A percentile compares a stretch with the other conserved stretches of the same genome.
phyloP scores from a whole-genome alignment of 1,139 yeast genomes.

The Scheffersomyces insectosa region DNA sequence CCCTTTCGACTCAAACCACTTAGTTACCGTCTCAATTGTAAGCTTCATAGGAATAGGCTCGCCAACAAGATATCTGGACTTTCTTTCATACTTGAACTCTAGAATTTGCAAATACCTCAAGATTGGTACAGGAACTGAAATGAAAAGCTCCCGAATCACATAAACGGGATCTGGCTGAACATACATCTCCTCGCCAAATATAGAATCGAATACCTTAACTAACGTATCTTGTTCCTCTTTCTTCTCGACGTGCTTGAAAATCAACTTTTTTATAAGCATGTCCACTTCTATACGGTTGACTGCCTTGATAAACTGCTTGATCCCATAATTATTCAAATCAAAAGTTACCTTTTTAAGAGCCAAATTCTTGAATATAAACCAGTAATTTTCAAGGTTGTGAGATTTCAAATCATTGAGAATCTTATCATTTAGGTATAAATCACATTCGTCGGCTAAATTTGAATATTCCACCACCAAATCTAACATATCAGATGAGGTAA shows the following conservation, averaged over 20 bases:
- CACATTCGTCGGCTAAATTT: conserved; percentile 46
- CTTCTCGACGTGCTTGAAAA: conserved; percentile 15
- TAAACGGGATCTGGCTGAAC: background rate
- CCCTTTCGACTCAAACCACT: conserved; percentile 33
- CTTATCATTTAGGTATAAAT: conserved; percentile 12
- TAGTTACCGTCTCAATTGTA: conserved; percentile 42
- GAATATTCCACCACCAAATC: conserved; percentile 46
- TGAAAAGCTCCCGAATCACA: conserved; percentile 26
- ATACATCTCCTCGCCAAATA: conserved; percentile 7
- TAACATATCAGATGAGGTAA: conserved; percentile 36
- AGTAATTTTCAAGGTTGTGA: conserved; percentile 14
- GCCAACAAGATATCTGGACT: conserved; percentile 57
- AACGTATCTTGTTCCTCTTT: conserved; percentile 15
- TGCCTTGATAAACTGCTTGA: conserved; percentile 26
- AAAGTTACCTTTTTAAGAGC: conserved; percentile 28
- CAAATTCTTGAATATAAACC: conserved; percentile 26
- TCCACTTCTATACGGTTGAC: conserved; percentile 19
- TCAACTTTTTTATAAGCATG: conserved; percentile 12
- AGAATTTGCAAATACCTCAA: conserved; percentile 52
- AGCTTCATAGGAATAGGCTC: conserved; percentile 55
- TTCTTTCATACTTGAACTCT: conserved; percentile 41
- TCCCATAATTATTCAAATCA: conserved; percentile 41
- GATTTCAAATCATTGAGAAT: conserved; percentile 10
- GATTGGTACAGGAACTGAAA: conserved; percentile 54
- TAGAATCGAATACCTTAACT: conserved; percentile 10